Conservation (phyloP, 208 protist genomes). For the Porcisia hertigi region DNA sequence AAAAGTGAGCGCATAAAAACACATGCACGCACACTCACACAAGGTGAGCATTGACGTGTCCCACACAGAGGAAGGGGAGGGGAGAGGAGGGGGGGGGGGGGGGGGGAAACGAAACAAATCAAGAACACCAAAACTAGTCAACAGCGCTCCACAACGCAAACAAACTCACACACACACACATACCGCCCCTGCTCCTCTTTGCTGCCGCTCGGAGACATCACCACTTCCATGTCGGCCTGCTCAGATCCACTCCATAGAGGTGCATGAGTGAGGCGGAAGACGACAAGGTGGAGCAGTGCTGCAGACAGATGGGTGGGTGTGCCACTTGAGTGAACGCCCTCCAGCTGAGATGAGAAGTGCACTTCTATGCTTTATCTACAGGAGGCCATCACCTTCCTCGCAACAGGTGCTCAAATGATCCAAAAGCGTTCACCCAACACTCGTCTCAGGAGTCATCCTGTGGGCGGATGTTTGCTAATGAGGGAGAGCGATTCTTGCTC, state of each 20-base stretch:
- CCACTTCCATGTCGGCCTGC: not conserved
- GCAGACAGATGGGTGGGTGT: not conserved
- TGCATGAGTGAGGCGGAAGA: not conserved
- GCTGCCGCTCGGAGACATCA: not conserved
- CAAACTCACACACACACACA: too few relatives aligned
- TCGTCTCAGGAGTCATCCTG: not conserved
- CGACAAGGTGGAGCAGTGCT: not conserved
- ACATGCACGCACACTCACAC: too few relatives aligned
- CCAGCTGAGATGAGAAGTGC: not conserved
- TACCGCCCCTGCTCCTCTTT: not conserved
- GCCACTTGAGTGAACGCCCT: not conserved
- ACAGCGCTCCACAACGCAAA: too few relatives aligned
- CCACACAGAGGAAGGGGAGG: too few relatives aligned
- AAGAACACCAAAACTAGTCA: too few relatives aligned
- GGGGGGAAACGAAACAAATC: too few relatives aligned
- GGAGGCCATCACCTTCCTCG: not conserved
- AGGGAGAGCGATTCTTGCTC: not conserved
- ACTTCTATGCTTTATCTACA: not conserved
- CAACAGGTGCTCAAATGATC: not conserved
- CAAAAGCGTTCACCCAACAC: not conserved
- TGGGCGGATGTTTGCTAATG: not conserved
- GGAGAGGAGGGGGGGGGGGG: too few relatives aligned
- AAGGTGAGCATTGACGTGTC: too few relatives aligned
- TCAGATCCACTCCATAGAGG: not conserved
- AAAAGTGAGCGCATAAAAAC: too few relatives aligned